These are phyloP conservation scores for Amanita rubescens DNA, from an alignment of 768 basidiomycete species.

Conservation along the genomic window DNA sequence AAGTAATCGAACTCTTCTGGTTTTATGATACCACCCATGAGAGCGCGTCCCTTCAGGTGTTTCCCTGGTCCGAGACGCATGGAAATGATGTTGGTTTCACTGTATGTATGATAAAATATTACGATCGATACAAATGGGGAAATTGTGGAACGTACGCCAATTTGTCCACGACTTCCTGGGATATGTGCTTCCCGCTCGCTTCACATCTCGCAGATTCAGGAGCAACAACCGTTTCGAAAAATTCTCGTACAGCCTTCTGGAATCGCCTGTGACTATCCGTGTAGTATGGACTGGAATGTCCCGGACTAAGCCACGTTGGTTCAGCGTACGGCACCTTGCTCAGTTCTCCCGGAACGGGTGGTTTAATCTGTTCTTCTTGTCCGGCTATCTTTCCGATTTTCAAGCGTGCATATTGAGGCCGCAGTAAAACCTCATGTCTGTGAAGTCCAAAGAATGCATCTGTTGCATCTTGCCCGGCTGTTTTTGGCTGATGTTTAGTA, in stretches of 20 bases:
- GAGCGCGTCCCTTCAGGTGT: slow-evolving; percentile 68
- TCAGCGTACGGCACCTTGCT: slow-evolving; percentile 82
- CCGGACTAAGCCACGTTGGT: slow-evolving; percentile 68
- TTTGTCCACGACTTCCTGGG: slow-evolving; percentile 78
- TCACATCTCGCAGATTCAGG: slow-evolving; percentile 76
- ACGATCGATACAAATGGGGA: neutral
- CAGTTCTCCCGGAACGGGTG: slow-evolving; percentile 50
- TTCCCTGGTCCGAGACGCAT: slow-evolving; percentile 92
- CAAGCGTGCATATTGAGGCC: slow-evolving; percentile 65
- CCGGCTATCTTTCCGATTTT: slow-evolving; percentile 59
- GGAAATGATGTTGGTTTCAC: slow-evolving; percentile 70
- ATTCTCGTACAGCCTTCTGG: slow-evolving; percentile 68
- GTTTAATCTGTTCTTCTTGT: slow-evolving; percentile 47
- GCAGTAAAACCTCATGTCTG: slow-evolving; percentile 69
- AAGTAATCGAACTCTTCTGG: slow-evolving; percentile 93
- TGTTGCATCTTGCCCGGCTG: slow-evolving; percentile 74
- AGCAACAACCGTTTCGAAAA: slow-evolving; percentile 67
- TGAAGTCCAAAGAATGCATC: slow-evolving; percentile 82
- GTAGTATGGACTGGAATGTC: slow-evolving; percentile 73
- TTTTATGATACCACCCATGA: slow-evolving; percentile 70
- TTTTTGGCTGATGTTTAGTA: neutral
- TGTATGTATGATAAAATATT: slow-evolving; percentile 20
- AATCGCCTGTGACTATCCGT: slow-evolving; percentile 66
- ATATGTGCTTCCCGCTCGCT: slow-evolving; percentile 80
- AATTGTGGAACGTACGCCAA: slow-evolving; percentile 48